Percentiles rank a stretch among this genome's conserved stretches.
Conservation (phyloP, 768 basidiomycete species). For the Russula emetica region DNA sequence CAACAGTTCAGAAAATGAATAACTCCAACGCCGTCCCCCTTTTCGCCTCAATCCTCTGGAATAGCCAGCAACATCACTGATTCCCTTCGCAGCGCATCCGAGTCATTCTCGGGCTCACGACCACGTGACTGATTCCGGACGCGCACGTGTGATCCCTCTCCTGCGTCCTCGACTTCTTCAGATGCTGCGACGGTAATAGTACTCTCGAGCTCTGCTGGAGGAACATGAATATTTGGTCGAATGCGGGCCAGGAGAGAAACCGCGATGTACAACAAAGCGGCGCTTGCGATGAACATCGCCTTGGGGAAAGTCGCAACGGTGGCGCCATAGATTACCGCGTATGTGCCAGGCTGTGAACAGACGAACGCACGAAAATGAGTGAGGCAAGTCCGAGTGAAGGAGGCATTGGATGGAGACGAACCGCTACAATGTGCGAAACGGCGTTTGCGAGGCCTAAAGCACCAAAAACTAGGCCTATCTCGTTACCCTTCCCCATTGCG, state of each 20-base stretch:
- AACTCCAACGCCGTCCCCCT: neutral
- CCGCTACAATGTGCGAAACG: slow-evolving; percentile 26
- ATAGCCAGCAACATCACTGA: slow-evolving; percentile 6
- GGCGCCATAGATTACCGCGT: slow-evolving; percentile 25
- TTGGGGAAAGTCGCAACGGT: slow-evolving; percentile 27
- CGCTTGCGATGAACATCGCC: slow-evolving; percentile 26
- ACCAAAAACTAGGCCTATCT: slow-evolving; percentile 28
- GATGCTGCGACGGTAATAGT: neutral
- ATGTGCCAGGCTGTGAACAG: slow-evolving; percentile 25
- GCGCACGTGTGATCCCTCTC: neutral
- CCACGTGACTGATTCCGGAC: neutral
- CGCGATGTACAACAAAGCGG: slow-evolving; percentile 21
- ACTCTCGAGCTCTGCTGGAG: slow-evolving; percentile 11
- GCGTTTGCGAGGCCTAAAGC: slow-evolving; percentile 27
- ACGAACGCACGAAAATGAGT: neutral
- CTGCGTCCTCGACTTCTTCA: neutral
- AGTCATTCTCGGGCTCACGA: neutral
- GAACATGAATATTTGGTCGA: slow-evolving; percentile 26
- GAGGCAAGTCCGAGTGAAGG: neutral
- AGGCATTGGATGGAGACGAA: slow-evolving; percentile 4
- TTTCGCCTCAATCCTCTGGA: slow-evolving; percentile 14
- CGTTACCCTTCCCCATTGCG: slow-evolving; percentile 28
- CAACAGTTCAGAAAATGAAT: neutral
- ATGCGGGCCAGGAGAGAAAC: slow-evolving; percentile 24
- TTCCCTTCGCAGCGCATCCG: neutral